Evolutionary conservation across 768 basidiomycete genomes (phyloP), one percentile per base, ranked within the genome.

Genomic region (Lactifluus hygrophoroides): DNA sequence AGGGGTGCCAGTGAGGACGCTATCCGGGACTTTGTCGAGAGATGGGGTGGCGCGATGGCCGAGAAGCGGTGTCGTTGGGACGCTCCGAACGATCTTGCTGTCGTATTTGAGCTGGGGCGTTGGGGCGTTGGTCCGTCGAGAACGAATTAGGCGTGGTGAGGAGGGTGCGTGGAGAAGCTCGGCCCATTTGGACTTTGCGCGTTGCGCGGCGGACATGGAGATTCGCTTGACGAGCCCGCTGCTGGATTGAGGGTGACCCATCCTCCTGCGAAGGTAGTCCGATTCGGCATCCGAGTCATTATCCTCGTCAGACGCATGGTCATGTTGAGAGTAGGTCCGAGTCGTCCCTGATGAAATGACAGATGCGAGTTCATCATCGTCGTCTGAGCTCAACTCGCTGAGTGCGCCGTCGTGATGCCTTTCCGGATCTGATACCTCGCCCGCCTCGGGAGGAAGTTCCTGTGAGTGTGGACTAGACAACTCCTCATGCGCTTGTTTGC

Each of bases 321-420:
- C 54, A 21, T 17, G 54, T 34, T 44, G 64, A 62, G 44, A 63
- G 60, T 17, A 78, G 1, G 77, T 80, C 1, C n/a, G n/a, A n/a
- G 77, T 80, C 70, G 75, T 79, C 5, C 70, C 72, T 13, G 82
- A 81, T 4, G 79, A 88, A 27, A 74, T 76, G 53, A 82, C 66
- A 3, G 85, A 86, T 11, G 73, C 75, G 0, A 75, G 76, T 64
- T 84, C 79, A 17, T 67, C 71, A 14, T 66, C 72, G n/a, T 76
- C 76, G 17, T 76, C 78, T 7, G 64, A 64, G 35, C 61, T 64
- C 16, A 48, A 45, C 7, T 54, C 51, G 23, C 57, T 56, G 28
- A 17, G 46, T 14, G n/a, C 30, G 35, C 38, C 27, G 35, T 62
- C 62, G 5, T 71, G 75, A 8, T 68, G 67, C 37, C 70, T 69